Percentiles rank a stretch among this genome's conserved stretches.
phyloP scores from a whole-genome alignment of 805 yeast genomes.

The Saccharomycopsis amapae region DNA sequence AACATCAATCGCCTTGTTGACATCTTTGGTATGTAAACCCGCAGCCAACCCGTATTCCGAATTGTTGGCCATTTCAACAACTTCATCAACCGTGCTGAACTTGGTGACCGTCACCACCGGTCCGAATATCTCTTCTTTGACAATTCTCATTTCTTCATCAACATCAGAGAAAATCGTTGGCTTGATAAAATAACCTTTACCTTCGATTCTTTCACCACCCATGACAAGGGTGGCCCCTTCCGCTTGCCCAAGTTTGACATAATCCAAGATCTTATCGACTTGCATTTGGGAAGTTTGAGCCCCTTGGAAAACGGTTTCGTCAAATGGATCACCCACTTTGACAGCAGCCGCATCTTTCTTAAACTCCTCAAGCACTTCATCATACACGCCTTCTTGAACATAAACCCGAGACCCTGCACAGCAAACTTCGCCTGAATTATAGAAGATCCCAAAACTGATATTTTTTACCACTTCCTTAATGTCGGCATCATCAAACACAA shows the following conservation, averaged over 20 bases:
- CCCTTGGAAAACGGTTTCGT: conserved; percentile 74
- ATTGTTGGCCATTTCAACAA: conserved; percentile 68
- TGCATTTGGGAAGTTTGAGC: conserved; percentile 85
- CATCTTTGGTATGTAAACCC: conserved; percentile 74
- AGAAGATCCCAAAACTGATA: conserved; percentile 78
- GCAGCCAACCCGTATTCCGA: conserved; percentile 85
- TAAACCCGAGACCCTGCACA: conserved; percentile 91
- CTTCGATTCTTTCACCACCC: conserved; percentile 60
- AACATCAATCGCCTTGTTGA: conserved; percentile 70
- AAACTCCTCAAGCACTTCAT: conserved; percentile 59
- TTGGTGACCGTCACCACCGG: conserved; percentile 84
- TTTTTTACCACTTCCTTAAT: conserved; percentile 66
- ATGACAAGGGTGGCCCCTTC: conserved; percentile 77
- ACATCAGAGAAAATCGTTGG: conserved; percentile 76
- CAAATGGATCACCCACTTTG: conserved; percentile 81
- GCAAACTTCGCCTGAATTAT: conserved; percentile 94
- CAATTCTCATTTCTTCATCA: conserved; percentile 57
- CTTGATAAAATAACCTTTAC: conserved; percentile 59
- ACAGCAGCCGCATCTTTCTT: conserved; percentile 43
- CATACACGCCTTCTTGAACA: conserved; percentile 80
- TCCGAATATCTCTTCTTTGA: conserved; percentile 79
- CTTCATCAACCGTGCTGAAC: conserved; percentile 80
- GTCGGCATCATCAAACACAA: conserved; percentile 82
- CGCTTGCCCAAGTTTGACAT: conserved; percentile 66
- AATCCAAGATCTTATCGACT: conserved; percentile 67